These are phyloP conservation scores for Solanum medicagineum DNA, from an alignment of 257 asterid genomes.

Conservation along the genomic window DNA sequence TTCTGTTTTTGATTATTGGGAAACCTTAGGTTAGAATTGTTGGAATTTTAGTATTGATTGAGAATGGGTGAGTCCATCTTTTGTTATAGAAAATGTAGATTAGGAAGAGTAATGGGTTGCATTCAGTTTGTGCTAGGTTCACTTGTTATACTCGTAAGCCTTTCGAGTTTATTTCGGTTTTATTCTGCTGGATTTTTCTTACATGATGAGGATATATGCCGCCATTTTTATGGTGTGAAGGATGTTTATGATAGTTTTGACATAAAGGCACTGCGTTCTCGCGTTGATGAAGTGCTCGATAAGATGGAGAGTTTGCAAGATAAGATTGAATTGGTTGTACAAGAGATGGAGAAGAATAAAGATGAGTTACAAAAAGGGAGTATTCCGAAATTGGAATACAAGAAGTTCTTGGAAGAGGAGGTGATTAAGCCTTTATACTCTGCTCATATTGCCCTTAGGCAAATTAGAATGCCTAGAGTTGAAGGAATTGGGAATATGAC, in stretches of 20 bases:
- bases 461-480: constrained; percentile 50
- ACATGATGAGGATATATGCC: constrained; percentile 61
- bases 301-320: constrained; percentile 55
- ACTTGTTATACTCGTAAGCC: constrained; percentile 54
- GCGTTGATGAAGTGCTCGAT: constrained; percentile 48
- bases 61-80: constrained; percentile 23
- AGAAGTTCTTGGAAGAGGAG: constrained; percentile 52
- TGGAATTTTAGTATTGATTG: not conserved
- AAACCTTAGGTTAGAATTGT: not conserved
- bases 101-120: constrained; percentile 61
- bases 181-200: constrained; percentile 60
- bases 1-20: not conserved
- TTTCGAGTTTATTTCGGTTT: constrained; percentile 50
- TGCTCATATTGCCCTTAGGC: constrained; percentile 78
- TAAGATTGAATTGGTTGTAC: constrained; percentile 55
- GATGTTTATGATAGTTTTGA: constrained; percentile 25
- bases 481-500: constrained; percentile 18
- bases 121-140: constrained; percentile 53
- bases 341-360: constrained; percentile 32
- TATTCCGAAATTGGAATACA: constrained; percentile 43
- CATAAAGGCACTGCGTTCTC: constrained; percentile 25
- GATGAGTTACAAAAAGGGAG: constrained; percentile 13
- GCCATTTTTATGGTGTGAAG: constrained; percentile 33
- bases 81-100: constrained; percentile 33
- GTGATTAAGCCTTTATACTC: constrained; percentile 70